phyloP scores from a whole-genome alignment of 495 filamentous ascomycete species.

The Cryomyces antarcticus region DNA sequence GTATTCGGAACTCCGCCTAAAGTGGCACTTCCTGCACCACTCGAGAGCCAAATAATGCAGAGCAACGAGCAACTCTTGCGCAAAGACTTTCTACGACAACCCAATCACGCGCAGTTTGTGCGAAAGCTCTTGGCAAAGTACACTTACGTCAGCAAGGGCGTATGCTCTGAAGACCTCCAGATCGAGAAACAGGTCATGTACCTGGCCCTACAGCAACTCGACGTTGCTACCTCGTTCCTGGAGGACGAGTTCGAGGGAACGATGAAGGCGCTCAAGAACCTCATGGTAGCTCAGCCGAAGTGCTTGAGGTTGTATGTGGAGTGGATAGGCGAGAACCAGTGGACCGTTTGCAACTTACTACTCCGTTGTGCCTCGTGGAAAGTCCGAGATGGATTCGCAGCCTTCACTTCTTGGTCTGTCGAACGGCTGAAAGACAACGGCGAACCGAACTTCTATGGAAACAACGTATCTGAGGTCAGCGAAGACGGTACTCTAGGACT shows the following conservation, averaged over 20 bases:
- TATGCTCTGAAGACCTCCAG: conserved; percentile 28
- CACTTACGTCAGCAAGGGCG: conserved; percentile 21
- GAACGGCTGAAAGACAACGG: conserved; percentile 8
- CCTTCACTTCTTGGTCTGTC: conserved; percentile 7
- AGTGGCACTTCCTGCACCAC: conserved; percentile 30
- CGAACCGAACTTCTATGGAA: conserved; percentile 3
- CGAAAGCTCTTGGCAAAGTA: conserved; percentile 31
- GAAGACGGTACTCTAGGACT: no score
- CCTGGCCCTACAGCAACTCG: conserved; percentile 54
- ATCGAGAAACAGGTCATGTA: conserved; percentile 40
- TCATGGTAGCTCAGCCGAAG: conserved; percentile 30
- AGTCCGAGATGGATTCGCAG: conserved; percentile 33
- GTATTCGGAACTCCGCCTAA: conserved; percentile 28
- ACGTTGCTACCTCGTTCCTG: conserved; percentile 54
- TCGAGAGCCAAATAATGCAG: conserved; percentile 40
- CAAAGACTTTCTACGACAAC: conserved; percentile 65
- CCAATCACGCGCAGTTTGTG: conserved; percentile 47
- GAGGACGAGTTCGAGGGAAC: conserved; percentile 52
- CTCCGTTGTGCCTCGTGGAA: conserved; percentile 38
- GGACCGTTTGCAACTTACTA: conserved; percentile 43
- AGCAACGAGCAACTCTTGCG: conserved; percentile 57
- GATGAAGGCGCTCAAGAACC: conserved; percentile 28
- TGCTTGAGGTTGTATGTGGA: conserved; percentile 39
- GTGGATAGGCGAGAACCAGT: conserved; percentile 37
- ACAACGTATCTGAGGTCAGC: conserved; percentile 3